Conservation (phyloP, 148 eudicot genomes). For the Rhododendron kiyosumense region DNA sequence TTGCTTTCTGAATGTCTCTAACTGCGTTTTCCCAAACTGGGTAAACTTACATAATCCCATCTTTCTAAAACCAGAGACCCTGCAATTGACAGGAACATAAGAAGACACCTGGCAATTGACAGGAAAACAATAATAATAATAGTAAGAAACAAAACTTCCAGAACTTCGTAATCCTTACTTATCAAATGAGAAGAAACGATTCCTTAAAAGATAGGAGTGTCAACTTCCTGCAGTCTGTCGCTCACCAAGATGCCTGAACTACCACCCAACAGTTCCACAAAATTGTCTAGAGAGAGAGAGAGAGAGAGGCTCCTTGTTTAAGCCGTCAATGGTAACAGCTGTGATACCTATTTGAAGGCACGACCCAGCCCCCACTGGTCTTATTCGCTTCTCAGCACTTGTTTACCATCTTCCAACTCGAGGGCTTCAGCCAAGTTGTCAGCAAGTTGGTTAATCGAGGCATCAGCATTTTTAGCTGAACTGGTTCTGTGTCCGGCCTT, state of each 20-base stretch:
- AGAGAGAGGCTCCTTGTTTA: no score
- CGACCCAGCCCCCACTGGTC: slow-evolving; percentile 1
- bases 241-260: not conserved
- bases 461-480: slow-evolving; percentile 29
- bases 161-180: not conserved
- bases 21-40: not conserved
- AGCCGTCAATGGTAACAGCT: not conserved
- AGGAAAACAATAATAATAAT: not conserved
- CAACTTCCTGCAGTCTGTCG: not conserved
- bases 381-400: slow-evolving; percentile 25
- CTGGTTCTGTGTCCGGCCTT: slow-evolving; percentile 58
- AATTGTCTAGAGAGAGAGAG: no score
- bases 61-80: not conserved
- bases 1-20: not conserved
- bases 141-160: not conserved
- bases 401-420: slow-evolving; percentile 53
- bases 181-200: not conserved
- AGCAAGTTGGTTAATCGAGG: slow-evolving; percentile 47
- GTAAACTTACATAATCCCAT: slow-evolving; percentile 9
- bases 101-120: not conserved
- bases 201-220: not conserved
- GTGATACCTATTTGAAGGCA: not conserved
- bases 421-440: slow-evolving; percentile 65
- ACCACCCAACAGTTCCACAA: no score
- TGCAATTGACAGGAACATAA: not conserved